Evolutionary conservation across 2,329 filamentous ascomycete species (phyloP), one percentile per base, ranked within the genome.

Genomic region (Fusarium beomiforme): DNA sequence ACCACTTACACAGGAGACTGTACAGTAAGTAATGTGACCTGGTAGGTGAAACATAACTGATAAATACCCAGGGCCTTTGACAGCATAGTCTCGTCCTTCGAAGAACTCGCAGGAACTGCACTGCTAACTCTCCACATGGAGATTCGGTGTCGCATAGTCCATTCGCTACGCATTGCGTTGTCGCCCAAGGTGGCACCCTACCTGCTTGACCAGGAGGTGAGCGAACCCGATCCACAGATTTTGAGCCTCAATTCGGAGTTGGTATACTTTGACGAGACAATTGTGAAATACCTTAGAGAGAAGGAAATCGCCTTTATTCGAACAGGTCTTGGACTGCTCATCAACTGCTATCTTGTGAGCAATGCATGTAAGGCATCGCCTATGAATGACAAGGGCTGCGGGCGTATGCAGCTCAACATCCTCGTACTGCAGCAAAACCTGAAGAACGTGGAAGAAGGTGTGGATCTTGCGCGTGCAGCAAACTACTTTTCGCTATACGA

Each of bases 371-470:
- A 89, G 77, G 92, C 95, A 46, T 90, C 90, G 53, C 90, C 92
- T 11, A 95, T 99, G 90, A 98, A 99, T 79, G 84, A 83, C 39
- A 89, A 92, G 75, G 96, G 96, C 43, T 93, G 91, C 65, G 90
- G 91, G n/a, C 89, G 94, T 39, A 94, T 99, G 89, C 92, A 94
- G 79, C 89, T 98, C 76, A 97, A 99, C 79, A 94, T 98, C 51
- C 87, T 98, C 26, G 96, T 99, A 42, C 85, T 99, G 55, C 95
- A 98, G 82, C 96, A 99, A 79, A 98, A 97, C 76, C 89, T 99
- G 59, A 97, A 97, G 84, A 97, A 97, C 73, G 91, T 99, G 57
- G 94, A 96, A 80, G 85, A 88, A 4, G 88, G 87, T 12, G 91
- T 93, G 6, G 86, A 88, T 61, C 84, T 95, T 31, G 85, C 85